A percentile compares a stretch with the other conserved stretches of the same genome.
phyloP scores from a whole-genome alignment of 352 stramenopile genomes.

The Pythium folliculosum region DNA sequence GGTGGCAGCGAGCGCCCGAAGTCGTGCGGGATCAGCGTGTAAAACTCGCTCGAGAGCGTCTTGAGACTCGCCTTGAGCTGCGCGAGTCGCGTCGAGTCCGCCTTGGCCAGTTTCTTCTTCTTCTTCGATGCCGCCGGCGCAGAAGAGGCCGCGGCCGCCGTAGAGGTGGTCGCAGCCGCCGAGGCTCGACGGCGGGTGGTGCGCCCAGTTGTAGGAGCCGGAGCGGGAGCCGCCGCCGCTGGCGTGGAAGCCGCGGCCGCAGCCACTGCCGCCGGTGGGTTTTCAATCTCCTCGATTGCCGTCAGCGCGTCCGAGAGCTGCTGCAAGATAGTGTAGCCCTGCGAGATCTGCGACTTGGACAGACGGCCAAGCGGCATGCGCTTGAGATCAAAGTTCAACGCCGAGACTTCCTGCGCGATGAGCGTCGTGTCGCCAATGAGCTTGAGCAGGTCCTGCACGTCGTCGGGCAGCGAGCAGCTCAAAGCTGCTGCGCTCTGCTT shows the following conservation, averaged over 20 bases:
- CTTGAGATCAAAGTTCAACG: slow-evolving; percentile 40
- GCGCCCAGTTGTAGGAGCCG: slow-evolving; percentile 5
- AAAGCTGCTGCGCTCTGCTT: neutral
- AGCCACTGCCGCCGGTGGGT: slow-evolving; percentile 7
- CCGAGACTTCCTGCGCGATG: slow-evolving; percentile 34
- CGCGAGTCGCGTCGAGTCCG: slow-evolving; percentile 18
- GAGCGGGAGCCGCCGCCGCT: neutral
- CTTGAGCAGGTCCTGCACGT: slow-evolving; percentile 30
- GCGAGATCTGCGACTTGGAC: slow-evolving; percentile 63
- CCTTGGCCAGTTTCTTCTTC: slow-evolving; percentile 12
- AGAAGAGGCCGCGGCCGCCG: neutral
- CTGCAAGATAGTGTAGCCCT: slow-evolving; percentile 61
- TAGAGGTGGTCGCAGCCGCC: neutral
- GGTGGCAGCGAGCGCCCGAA: slow-evolving; percentile 57
- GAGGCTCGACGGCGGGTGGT: slow-evolving; percentile 3
- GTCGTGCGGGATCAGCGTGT: slow-evolving; percentile 70
- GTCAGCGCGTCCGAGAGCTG: slow-evolving; percentile 44
- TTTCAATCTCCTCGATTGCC: slow-evolving; percentile 41
- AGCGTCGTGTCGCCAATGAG: slow-evolving; percentile 35
- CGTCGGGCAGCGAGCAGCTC: slow-evolving; percentile 13
- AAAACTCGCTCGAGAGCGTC: slow-evolving; percentile 63
- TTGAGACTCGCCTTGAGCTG: slow-evolving; percentile 42
- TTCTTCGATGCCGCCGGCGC: neutral
- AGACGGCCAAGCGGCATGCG: slow-evolving; percentile 38
- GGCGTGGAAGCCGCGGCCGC: slow-evolving; percentile 2